Evolutionary conservation across 139 green algal species (phyloP).

Genomic region (Micromonas commoda): DNA sequence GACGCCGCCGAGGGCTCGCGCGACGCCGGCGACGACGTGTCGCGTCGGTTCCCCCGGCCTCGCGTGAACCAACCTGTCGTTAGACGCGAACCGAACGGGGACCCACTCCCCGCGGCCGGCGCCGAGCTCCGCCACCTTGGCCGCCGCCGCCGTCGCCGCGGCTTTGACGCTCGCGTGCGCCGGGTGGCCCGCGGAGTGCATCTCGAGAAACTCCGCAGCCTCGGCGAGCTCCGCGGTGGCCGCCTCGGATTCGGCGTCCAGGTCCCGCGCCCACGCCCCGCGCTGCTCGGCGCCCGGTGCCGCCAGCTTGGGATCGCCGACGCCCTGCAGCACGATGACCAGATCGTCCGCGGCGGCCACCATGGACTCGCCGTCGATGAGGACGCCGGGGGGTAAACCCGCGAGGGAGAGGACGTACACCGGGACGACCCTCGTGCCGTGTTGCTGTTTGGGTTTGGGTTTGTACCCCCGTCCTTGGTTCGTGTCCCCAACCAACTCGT

Average conservation of each 20-base stretch:
- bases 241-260: neutral
- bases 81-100: neutral
- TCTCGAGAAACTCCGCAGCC: neutral
- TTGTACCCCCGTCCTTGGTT: neutral
- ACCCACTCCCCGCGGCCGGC: neutral
- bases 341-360: conserved; percentile 16
- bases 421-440: conserved; percentile 32
- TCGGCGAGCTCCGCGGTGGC: neutral
- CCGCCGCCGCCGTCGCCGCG: neutral
- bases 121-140: neutral
- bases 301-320: neutral
- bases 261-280: neutral
- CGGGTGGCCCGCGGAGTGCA: neutral
- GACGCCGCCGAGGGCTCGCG: conserved; percentile 29
- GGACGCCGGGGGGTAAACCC: conserved; percentile 20
- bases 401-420: conserved; percentile 38
- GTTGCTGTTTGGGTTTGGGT: neutral
- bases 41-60: conserved; percentile 20
- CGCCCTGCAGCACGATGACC: conserved; percentile 34
- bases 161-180: neutral
- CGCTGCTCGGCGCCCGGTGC: neutral
- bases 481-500: too few species aligned
- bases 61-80: neutral
- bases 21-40: conserved; percentile 34
- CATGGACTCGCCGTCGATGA: conserved; percentile 31